phyloP scores from a whole-genome alignment of 2,329 filamentous ascomycete genomes.

The Annulohypoxylon truncatum region DNA sequence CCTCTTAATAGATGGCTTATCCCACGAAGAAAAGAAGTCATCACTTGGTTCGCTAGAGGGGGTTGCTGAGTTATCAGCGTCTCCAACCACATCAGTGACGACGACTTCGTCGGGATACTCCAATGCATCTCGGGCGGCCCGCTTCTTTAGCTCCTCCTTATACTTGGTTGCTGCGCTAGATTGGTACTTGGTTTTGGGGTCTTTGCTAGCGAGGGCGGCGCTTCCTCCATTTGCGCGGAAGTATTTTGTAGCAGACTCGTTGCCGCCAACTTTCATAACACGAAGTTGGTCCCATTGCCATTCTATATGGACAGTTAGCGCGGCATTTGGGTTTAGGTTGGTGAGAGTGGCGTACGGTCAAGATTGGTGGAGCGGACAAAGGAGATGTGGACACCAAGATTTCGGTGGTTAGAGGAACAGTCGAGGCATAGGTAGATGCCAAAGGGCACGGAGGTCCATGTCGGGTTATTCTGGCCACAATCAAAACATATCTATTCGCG shows the following conservation, averaged over 20 bases:
- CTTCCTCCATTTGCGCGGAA: constrained; percentile 97
- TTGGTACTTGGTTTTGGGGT: constrained; percentile 96
- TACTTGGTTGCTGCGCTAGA: constrained; percentile 95
- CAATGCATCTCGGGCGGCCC: constrained; percentile 83
- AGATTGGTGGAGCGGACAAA: constrained; percentile 99
- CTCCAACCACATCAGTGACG: constrained; percentile 75
- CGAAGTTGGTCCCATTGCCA: constrained; percentile 99
- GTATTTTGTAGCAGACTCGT: constrained; percentile 97
- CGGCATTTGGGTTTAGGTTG: not conserved
- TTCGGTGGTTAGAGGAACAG: constrained; percentile 96
- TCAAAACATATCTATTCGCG: constrained; percentile 85
- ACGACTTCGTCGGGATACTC: constrained; percentile 90
- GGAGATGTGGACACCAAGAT: constrained; percentile 97
- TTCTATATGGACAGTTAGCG: constrained; percentile 62
- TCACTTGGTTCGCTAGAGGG: constrained; percentile 86
- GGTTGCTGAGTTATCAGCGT: constrained; percentile 75
- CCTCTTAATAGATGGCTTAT: constrained; percentile 96
- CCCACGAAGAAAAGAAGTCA: constrained; percentile 99
- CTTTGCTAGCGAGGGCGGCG: constrained; percentile 94
- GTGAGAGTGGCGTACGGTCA: constrained; percentile 77
- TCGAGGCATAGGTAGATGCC: constrained; percentile 98
- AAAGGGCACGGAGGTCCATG: constrained; percentile 97
- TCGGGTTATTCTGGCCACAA: constrained; percentile 96
- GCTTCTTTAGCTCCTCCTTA: constrained; percentile 93
- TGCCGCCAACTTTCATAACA: constrained; percentile 97